A percentile compares a stretch with the other conserved stretches of the same genome.
These are phyloP conservation scores for Cladophialophora carrionii DNA, from an alignment of 2,329 filamentous ascomycete genomes.

Conservation along the genomic window DNA sequence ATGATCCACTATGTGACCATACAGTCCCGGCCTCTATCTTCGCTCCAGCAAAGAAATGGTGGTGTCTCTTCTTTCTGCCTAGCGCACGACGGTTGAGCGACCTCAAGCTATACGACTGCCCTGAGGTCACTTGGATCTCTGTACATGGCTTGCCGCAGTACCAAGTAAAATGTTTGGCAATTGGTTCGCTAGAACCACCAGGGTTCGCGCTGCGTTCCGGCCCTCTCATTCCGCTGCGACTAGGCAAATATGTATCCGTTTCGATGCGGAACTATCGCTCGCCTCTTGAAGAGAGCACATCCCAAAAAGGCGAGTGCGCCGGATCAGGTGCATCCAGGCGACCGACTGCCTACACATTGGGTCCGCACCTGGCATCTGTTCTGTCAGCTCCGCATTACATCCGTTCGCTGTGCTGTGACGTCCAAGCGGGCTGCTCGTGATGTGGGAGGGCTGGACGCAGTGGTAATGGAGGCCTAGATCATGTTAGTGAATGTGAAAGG, in stretches of 20 bases:
- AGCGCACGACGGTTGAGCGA: not conserved
- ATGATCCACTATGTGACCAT: not conserved
- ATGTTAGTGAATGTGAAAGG: not conserved
- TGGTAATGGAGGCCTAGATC: not conserved
- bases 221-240: slow-evolving; percentile 5
- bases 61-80: not conserved
- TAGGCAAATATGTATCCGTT: not conserved
- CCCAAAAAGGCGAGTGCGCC: not conserved
- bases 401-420: not conserved
- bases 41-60: not conserved
- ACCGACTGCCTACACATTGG: not conserved
- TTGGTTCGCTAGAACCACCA: not conserved
- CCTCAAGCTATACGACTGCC: not conserved
- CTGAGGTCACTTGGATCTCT: not conserved
- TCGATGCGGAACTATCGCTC: not conserved
- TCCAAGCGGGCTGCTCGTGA: not conserved
- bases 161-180: not conserved
- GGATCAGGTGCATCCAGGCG: not conserved
- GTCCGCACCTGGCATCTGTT: not conserved
- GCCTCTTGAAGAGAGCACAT: not conserved
- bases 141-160: not conserved
- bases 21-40: not conserved
- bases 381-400: not conserved
- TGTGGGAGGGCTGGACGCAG: not conserved
- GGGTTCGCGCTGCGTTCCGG: not conserved